Evolutionary conservation across 192 early-diverging fungal species (phyloP), one percentile per base, ranked within the genome.

Genomic region (Glomus cerebriforme): DNA sequence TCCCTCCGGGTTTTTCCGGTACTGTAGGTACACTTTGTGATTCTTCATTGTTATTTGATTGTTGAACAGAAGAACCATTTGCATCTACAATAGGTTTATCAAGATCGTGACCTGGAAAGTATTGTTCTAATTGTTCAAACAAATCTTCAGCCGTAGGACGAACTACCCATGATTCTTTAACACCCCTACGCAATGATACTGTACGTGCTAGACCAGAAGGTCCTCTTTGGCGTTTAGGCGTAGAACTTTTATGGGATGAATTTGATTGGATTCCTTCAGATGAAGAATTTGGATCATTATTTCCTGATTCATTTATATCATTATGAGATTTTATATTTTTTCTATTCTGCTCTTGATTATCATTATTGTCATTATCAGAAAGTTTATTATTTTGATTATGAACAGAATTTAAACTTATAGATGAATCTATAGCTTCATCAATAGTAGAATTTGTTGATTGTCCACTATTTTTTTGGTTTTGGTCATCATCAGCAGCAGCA

Each of bases 41-140:
- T 27, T 22, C 49, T 24, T 8, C 59, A 27, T 63, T 32, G n/a
- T 26, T 32, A 63, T 22, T 35, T 0, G 34, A 9, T 17, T 22
- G 15, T 19, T 32, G 7, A 47, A 63, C 35, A 10, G 37, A 29
- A 67, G n/a, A 5, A 15, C 43, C 63, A 24, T 81, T 74, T 59
- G 81, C 77, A 29, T 90, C 89, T 22, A 91, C 85, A 66, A 93
- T 92, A n/a, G 87, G 90, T 62, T 87, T 84, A 75, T 94, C 93
- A 62, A 94, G 80, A 73, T 94, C 92, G 60, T 93, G 91, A n/a
- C 84, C 88, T 31, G 92, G 92, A 77, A 94, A 91, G 77, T 90
- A 94, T 77, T 88, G 83, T 54, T 92, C 92, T 67, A 93, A 83
- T 73, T 93, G 87, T 62, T 92, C 87, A 29, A 86, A 87, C 65